These are phyloP conservation scores for Macadamia integrifolia DNA, from an alignment of 164 flowering plant genomes.

Conservation along the genomic window DNA sequence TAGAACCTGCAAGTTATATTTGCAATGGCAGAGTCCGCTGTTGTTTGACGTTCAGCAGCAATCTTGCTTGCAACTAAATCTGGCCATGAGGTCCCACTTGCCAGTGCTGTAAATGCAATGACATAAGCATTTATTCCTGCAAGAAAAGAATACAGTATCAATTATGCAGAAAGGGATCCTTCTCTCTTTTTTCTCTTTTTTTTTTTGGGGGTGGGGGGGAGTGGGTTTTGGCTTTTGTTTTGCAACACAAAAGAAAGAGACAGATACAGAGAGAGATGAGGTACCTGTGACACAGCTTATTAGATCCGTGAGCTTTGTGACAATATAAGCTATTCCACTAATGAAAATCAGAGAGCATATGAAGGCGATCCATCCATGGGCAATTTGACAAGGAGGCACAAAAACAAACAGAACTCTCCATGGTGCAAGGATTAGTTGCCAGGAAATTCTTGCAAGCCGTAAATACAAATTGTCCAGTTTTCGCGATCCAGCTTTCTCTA, in stretches of 20 bases:
- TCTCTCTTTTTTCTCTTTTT: background rate
- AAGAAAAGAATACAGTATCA: background rate
- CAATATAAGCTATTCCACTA: constrained; percentile 73
- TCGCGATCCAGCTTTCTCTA: constrained; percentile 51
- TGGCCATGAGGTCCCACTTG: constrained; percentile 97
- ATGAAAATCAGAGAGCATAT: constrained; percentile 76
- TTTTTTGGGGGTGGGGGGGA: too few relatives aligned
- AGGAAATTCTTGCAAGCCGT: constrained; percentile 40
- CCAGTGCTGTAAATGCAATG: constrained; percentile 90
- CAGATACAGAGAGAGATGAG: background rate
- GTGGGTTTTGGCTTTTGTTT: too few relatives aligned
- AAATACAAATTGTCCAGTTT: constrained; percentile 34
- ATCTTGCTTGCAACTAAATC: constrained; percentile 96
- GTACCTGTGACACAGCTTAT: constrained; percentile 94
- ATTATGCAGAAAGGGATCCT: background rate
- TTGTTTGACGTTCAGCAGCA: constrained; percentile 89
- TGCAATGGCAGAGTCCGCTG: constrained; percentile 96
- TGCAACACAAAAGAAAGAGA: background rate
- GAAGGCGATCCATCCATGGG: constrained; percentile 93
- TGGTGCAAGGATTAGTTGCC: constrained; percentile 60
- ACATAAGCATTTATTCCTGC: constrained; percentile 86
- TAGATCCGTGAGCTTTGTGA: constrained; percentile 70
- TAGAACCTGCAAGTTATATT: constrained; percentile 94
- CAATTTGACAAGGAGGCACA: constrained; percentile 74
- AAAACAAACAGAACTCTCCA: constrained; percentile 86